Evolutionary conservation across 371 early-diverging fungal genomes (phyloP), one percentile per base, ranked within the genome.

Genomic region (Mortierella sp.): DNA sequence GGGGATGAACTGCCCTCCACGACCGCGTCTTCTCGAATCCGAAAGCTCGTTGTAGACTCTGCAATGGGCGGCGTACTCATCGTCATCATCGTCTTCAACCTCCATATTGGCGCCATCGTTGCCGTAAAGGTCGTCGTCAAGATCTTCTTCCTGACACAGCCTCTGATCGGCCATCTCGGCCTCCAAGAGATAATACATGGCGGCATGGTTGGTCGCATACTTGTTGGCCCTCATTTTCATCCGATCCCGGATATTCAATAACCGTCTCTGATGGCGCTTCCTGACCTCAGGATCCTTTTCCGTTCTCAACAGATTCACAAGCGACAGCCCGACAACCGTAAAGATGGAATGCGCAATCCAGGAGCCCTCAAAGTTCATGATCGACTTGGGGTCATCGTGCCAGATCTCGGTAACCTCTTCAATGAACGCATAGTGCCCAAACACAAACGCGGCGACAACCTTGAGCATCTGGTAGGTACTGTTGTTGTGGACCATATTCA

Each of bases 351-450:
- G 82, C 8, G 80, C 55, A 13, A 86, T 76, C 86, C 86, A 86
- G 1, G 82, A 76, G 0, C 82, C 79, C n/a, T 86, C 86, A 79
- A 86, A 82, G 67, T 86, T 86, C 82, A 86, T 76, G 51, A 82
- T 72, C 11, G 86, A 86, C 44, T 77, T 79, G 2, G 86, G 73
- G 50, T 86, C 86, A 31, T 82, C 82, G 19, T 81, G 79, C 86
- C 86, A 86, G 0, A 34, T n/a, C 26, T 73, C 64, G 0, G 82
- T 82, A 37, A 75, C 72, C 51, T 81, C 78, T 24, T 76, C 77
- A 24, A 86, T 46, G 37, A 61, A 86, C 3, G 69, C 72, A 51
- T 82, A 82, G 34, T 86, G 82, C 1, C 82, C 82, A 69, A 77
- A 86, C 10, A 82, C 61, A 37, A 82, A 86, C 34, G 86, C 86